phyloP scores from a whole-genome alignment of 768 basidiomycete species.

The Leccinum variicolor region DNA sequence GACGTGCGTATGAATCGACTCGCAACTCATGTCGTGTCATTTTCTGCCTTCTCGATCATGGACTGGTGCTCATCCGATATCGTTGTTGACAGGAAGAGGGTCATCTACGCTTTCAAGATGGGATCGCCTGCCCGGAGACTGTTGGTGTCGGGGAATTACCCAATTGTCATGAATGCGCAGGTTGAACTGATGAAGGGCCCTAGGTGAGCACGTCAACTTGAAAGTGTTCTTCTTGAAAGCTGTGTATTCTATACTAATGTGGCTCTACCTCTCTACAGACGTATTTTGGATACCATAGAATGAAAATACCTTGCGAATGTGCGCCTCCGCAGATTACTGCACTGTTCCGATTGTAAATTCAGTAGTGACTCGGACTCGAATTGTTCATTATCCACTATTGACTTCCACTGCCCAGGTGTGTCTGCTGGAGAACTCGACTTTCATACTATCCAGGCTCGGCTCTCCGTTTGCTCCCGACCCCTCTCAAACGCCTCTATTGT shows the following conservation, averaged over 20 bases:
- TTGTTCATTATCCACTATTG: neutral
- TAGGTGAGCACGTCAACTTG: too few species aligned
- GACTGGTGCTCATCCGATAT: neutral
- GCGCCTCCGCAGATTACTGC: neutral
- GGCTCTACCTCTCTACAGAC: neutral
- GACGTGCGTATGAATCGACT: neutral
- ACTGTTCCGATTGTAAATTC: neutral
- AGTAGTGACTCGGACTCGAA: constrained; percentile 1
- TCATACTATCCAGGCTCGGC: constrained; percentile 86
- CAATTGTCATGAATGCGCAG: neutral
- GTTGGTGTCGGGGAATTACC: neutral
- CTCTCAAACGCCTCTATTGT: constrained; percentile 69
- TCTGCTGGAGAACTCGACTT: constrained; percentile 50
- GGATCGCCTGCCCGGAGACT: neutral
- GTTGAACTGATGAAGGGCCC: neutral
- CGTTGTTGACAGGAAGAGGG: neutral
- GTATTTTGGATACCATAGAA: neutral
- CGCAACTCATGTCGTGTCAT: neutral
- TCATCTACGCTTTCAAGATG: neutral
- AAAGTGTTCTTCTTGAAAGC: neutral
- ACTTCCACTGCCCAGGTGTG: constrained; percentile 6
- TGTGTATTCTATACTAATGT: neutral
- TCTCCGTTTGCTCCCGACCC: constrained; percentile 64
- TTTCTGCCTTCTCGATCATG: neutral
- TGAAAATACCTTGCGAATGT: too few species aligned